A percentile compares a stretch with the other conserved stretches of the same genome.
These are phyloP conservation scores for Microdochium trichocladiopsis DNA, from an alignment of 2,329 filamentous ascomycete genomes.

Conservation along the genomic window DNA sequence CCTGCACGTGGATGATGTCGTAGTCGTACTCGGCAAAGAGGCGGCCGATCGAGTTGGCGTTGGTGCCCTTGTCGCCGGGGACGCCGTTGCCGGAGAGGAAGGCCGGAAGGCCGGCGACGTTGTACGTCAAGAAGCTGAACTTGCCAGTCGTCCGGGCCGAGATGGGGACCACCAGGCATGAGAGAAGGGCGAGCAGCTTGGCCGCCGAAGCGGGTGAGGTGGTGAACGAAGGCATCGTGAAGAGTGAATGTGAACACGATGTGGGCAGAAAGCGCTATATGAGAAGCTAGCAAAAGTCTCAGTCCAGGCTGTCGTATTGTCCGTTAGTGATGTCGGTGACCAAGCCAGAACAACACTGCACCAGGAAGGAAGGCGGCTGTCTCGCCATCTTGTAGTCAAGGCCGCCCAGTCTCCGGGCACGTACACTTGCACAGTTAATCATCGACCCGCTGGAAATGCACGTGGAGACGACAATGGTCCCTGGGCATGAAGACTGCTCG, in stretches of 20 bases:
- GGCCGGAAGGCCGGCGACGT: constrained; percentile 40
- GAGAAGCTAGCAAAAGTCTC: too few species aligned
- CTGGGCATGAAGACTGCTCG: too few species aligned
- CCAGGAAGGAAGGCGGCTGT: too few species aligned
- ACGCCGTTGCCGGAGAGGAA: constrained; percentile 37
- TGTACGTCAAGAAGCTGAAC: constrained; percentile 38
- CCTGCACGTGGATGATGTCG: constrained; percentile 43
- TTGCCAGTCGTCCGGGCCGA: constrained; percentile 17
- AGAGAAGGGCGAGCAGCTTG: background rate
- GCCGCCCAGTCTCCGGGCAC: too few species aligned
- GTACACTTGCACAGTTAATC: too few species aligned
- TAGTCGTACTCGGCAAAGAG: constrained; percentile 34
- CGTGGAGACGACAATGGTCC: too few species aligned
- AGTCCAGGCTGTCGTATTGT: too few species aligned
- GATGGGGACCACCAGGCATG: background rate
- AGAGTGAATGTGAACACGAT: background rate
- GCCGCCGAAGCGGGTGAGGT: background rate
- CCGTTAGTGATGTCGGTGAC: too few species aligned
- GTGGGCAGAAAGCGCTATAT: too few species aligned
- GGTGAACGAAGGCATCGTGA: background rate
- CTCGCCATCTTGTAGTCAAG: too few species aligned
- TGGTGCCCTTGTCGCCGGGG: constrained; percentile 36
- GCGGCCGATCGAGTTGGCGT: constrained; percentile 33
- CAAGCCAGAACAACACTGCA: too few species aligned
- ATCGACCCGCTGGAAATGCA: too few species aligned